Evolutionary conservation across 2,329 filamentous ascomycete genomes (phyloP), one percentile per base, ranked within the genome.

Genomic region (Zymoseptoria crescenta): DNA sequence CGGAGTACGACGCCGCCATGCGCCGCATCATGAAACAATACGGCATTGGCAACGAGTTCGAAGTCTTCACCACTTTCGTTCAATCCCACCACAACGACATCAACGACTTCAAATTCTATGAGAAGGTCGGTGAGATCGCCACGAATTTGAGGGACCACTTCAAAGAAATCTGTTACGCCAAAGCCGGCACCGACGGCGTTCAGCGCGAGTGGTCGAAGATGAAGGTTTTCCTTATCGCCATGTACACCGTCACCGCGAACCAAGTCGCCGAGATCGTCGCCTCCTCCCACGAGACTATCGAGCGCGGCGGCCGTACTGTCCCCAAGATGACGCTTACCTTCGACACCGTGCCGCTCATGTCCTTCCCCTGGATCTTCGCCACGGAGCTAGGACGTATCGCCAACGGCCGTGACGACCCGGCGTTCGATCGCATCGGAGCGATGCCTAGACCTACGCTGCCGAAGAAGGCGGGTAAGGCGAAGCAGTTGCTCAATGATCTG

Each of bases 321-420:
- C 74, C 73, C 4, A 49, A 70, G 10, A 70, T 74, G 21, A 71
- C 69, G 20, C 74, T 75, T 68, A 75, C 73, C 9, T 68, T 78
- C 1, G 77, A 77, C 8, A 75, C 77, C 1, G 87, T 91, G 80
- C 93, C 94, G 0, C 77, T 97, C 8, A 94, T 96, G 67, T 94
- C 87, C 60, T 97, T 96, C 67, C 93, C 94, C 0, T 99, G 94
- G 94, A 77, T 97, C 1, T 96, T 97, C 64, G 80, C 85, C 10
- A 80, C 81, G 51, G 82, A 91, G 60, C 78, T 96, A 3, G 86
- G 87, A 1, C 80, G 80, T 53, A 85, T 96, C 66, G 88, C 87
- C 1, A 83, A 75, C 27, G 73, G 70, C 52, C 57, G 56, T 1
- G 63, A 57, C 8, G 60, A 62, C 48, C 30, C 24, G 28, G 27